Base-by-base conservation (phyloP, 2,329 filamentous ascomycete genomes). In the Fusarium redolens region DNA sequence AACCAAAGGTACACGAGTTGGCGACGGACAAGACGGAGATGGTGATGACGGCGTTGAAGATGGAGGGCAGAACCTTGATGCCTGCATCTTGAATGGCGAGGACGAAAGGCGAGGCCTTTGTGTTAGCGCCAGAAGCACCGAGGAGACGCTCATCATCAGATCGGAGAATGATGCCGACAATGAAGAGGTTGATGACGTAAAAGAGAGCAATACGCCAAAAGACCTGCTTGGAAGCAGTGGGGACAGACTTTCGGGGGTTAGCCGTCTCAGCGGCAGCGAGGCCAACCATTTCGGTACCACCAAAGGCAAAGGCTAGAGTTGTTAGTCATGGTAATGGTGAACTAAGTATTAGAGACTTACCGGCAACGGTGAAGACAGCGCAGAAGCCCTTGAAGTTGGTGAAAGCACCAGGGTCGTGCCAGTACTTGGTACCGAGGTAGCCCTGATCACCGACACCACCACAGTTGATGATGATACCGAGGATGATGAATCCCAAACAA, bases 41-140 rank as follows among this genome's bases (percentile, higher is more conserved):
- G 79, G 98, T 91, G 80, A 98, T 97, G 66, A 98, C 94, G n/a
- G 90, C 91, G 82, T 98, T 98, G 92, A 98, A 96, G 64, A 98
- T 89, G 2, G 92, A 95, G 7, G 94, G 94, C 9, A 98, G 88
- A 9, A 92, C 91, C 51, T 89, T 84, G 78, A 98, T 97, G 20
- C 93, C 91, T 3, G 95, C 94, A 70, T 95, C 92, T 71, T 92
- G 86, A 76, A 97, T 97, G 72, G 95, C 94, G 76, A 98, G 95
- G 76, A 98, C 95, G 80, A 98, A 98, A 3, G 96, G 96, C 2
- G 94, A 97, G 2, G 94, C 92, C 33, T 90, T 90, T 43, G 92
- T 89, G 80, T 94, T 90, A 40, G 88, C 88, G 25, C 85, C 85
- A 56, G 81, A 83, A 44, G 86, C 86, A 18, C 83, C 82, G 25